Evolutionary conservation across 352 stramenopile species (phyloP).

Genomic region (Blastocystis sp.): DNA sequence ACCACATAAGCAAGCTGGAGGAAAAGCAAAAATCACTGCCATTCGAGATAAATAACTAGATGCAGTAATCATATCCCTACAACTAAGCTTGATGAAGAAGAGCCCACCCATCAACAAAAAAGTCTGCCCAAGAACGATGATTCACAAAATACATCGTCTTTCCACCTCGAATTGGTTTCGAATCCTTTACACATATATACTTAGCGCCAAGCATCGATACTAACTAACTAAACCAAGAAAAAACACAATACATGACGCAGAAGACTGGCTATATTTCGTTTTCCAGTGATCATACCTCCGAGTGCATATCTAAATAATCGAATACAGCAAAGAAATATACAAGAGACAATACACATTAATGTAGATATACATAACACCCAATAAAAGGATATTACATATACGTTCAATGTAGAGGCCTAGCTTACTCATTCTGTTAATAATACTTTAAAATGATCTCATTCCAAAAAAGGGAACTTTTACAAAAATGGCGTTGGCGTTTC

Average conservation of each 20-base stretch:
- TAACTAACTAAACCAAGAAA: not conserved
- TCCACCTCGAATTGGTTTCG: not conserved
- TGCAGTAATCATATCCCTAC: constrained; percentile 37
- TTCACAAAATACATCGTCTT: constrained; percentile 63
- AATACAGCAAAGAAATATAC: not conserved
- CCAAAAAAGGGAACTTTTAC: not conserved
- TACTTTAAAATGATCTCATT: not conserved
- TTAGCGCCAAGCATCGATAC: not conserved
- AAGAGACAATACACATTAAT: constrained; percentile 5
- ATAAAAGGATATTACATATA: not conserved
- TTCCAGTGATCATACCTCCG: not conserved
- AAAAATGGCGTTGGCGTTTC: not conserved
- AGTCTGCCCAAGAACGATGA: constrained; percentile 62
- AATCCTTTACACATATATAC: constrained; percentile 36
- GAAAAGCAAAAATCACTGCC: constrained; percentile 59
- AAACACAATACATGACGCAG: not conserved
- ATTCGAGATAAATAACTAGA: constrained; percentile 49
- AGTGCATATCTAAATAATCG: not conserved
- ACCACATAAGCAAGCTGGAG: constrained; percentile 9
- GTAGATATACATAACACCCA: not conserved
- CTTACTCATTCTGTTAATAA: not conserved
- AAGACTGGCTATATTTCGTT: not conserved
- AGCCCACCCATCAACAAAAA: constrained; percentile 45
- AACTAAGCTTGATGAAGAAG: not conserved
- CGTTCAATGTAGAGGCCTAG: not conserved